Evolutionary conservation across 1,139 yeast genomes (phyloP).

Genomic region (Scheffersomyces titani): DNA sequence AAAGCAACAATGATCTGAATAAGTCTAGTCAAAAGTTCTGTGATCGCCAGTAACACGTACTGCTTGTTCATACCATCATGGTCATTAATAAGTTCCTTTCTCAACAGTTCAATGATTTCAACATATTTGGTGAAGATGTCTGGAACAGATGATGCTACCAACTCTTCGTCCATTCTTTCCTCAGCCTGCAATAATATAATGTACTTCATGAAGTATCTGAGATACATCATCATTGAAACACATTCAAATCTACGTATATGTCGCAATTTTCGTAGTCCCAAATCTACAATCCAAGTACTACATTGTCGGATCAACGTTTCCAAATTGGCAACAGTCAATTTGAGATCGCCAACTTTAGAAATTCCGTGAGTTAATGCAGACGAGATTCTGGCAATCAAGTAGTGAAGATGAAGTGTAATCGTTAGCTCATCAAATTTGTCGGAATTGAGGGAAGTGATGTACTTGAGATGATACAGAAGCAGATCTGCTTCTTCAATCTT

Average conservation of each 20-base stretch:
- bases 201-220: slow-evolving; percentile 31
- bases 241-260: slow-evolving; percentile 25
- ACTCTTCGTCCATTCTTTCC: slow-evolving; percentile 23
- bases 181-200: slow-evolving; percentile 39
- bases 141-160: slow-evolving; percentile 23
- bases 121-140: slow-evolving; percentile 20
- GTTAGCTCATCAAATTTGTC: slow-evolving; percentile 18
- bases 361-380: slow-evolving; percentile 27
- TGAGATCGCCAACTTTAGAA: slow-evolving; percentile 21
- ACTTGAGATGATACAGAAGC: slow-evolving; percentile 27
- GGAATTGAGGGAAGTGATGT: slow-evolving; percentile 19
- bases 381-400: slow-evolving; percentile 29
- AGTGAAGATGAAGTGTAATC: slow-evolving; percentile 26
- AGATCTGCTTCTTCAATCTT: slow-evolving; percentile 29
- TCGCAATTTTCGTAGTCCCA: slow-evolving; percentile 16
- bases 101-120: slow-evolving; percentile 14
- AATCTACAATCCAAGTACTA: slow-evolving; percentile 27
- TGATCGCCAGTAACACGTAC: slow-evolving; percentile 28
- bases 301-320: slow-evolving; percentile 26
- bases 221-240: slow-evolving; percentile 29
- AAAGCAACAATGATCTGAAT: slow-evolving; percentile 41
- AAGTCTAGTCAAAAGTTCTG: slow-evolving; percentile 33
- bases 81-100: not conserved
- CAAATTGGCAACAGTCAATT: slow-evolving; percentile 24
- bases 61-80: slow-evolving; percentile 14